Conservation (phyloP, 2,329 filamentous ascomycete species). For the Botrytis pseudocinerea region DNA sequence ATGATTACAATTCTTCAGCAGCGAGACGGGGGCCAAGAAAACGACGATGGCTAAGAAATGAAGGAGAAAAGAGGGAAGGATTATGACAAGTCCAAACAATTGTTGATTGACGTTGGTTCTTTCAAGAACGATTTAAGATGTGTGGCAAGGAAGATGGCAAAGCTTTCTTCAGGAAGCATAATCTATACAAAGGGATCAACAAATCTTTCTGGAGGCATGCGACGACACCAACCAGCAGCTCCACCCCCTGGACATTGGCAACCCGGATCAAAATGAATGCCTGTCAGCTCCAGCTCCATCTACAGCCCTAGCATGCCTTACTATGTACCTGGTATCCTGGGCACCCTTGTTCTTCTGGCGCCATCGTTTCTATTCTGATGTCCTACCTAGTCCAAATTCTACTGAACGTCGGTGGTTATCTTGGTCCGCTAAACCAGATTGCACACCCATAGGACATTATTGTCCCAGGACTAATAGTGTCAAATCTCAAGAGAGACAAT, state of each 20-base stretch:
- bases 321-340: conserved; percentile 25
- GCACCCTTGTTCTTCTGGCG: conserved; percentile 34
- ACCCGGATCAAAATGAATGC: conserved; percentile 36
- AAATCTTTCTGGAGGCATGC: conserved; percentile 27
- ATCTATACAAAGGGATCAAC: conserved; percentile 33
- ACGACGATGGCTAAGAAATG: not conserved
- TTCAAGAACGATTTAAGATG: conserved; percentile 23
- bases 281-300: conserved; percentile 36
- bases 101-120: conserved; percentile 2
- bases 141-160: conserved; percentile 29
- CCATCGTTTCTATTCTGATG: conserved; percentile 36
- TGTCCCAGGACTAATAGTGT: conserved; percentile 12
- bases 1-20: conserved; percentile 21
- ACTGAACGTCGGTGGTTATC: conserved; percentile 17
- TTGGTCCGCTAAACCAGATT: conserved; percentile 8
- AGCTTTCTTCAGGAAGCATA: conserved; percentile 32
- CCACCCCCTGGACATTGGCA: conserved; percentile 31
- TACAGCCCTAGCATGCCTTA: conserved; percentile 36
- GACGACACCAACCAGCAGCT: conserved; percentile 39
- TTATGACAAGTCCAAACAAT: conserved; percentile 9
- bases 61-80: conserved; percentile 2
- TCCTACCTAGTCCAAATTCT: conserved; percentile 27
- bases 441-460: conserved; percentile 10
- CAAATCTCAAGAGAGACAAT: conserved; percentile 15
- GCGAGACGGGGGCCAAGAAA: conserved; percentile 14